These are phyloP conservation scores for Aspergillus cristatus DNA, from an alignment of 495 filamentous ascomycete species.

Conservation along the genomic window DNA sequence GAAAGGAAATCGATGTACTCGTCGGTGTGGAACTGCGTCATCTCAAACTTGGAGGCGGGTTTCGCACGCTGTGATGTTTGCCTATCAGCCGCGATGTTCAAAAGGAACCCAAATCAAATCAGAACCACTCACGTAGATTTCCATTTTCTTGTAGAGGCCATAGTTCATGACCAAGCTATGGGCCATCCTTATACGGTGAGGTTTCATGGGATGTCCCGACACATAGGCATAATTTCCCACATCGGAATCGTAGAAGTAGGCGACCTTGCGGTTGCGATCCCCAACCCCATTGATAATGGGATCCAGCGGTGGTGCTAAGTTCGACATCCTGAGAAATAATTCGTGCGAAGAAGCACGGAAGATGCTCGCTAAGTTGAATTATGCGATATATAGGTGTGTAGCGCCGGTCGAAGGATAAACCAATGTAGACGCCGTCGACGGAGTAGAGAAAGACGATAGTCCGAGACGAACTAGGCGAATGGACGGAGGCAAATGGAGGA, in stretches of 20 bases:
- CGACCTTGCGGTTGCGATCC: conserved; percentile 65
- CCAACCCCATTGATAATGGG: conserved; percentile 35
- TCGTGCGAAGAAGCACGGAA: neutral
- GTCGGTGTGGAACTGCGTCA: conserved; percentile 99
- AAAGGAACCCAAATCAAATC: neutral
- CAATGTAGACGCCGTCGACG: no score
- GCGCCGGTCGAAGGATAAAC: no score
- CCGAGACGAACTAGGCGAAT: no score
- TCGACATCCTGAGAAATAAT: conserved; percentile 19
- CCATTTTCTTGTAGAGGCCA: conserved; percentile 95
- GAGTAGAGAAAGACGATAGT: no score
- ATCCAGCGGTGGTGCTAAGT: conserved; percentile 46
- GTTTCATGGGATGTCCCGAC: conserved; percentile 98
- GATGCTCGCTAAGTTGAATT: neutral
- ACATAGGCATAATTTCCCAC: conserved; percentile 98
- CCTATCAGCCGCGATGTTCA: conserved; percentile 13
- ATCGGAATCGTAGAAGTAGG: conserved; percentile 97
- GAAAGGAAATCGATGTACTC: conserved; percentile 98
- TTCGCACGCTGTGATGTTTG: conserved; percentile 71
- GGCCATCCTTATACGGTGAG: conserved; percentile 92
- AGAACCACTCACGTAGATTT: conserved; percentile 81
- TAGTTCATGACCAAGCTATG: conserved; percentile 99
- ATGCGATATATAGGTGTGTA: neutral
- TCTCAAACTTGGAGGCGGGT: conserved; percentile 89
- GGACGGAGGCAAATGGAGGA: no score